Conservation (phyloP, 768 basidiomycete genomes). For the Lyophyllum shimeji region DNA sequence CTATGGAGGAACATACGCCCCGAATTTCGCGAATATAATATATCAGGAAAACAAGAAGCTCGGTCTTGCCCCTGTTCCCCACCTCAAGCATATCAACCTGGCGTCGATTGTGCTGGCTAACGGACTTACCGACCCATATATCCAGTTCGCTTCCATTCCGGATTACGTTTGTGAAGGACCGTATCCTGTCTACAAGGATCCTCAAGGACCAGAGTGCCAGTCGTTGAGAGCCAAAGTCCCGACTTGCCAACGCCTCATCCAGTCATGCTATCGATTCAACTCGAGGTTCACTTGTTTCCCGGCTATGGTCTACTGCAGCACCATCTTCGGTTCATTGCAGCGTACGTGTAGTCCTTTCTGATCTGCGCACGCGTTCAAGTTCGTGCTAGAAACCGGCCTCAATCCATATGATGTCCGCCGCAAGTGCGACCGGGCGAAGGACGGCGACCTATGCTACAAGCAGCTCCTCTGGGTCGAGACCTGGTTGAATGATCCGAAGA, state of each 20-base stretch:
- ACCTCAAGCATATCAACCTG: slow-evolving; percentile 75
- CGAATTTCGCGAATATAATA: slow-evolving; percentile 84
- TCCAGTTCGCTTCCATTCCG: slow-evolving; percentile 78
- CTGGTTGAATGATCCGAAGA: slow-evolving; percentile 77
- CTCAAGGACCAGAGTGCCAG: slow-evolving; percentile 63
- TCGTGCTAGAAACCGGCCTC: slow-evolving; percentile 54
- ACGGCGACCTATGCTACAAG: slow-evolving; percentile 74
- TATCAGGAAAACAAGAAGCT: slow-evolving; percentile 72
- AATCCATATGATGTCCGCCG: slow-evolving; percentile 90
- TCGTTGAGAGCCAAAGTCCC: slow-evolving; percentile 64
- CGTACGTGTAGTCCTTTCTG: slow-evolving; percentile 40
- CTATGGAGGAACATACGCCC: slow-evolving; percentile 78
- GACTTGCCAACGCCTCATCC: slow-evolving; percentile 71
- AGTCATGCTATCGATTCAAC: slow-evolving; percentile 65
- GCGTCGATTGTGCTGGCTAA: slow-evolving; percentile 85
- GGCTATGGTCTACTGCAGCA: slow-evolving; percentile 78
- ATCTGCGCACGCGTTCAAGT: not conserved
- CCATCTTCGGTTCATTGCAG: slow-evolving; percentile 69
- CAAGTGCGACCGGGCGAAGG: slow-evolving; percentile 68
- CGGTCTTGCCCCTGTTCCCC: slow-evolving; percentile 38
- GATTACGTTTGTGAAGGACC: slow-evolving; percentile 84
- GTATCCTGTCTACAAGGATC: slow-evolving; percentile 77
- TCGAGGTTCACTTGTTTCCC: slow-evolving; percentile 69
- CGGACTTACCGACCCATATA: slow-evolving; percentile 79
- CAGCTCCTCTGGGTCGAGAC: slow-evolving; percentile 87